These are phyloP conservation scores for Amanita subjunquillea DNA, from an alignment of 768 basidiomycete genomes.

Conservation along the genomic window DNA sequence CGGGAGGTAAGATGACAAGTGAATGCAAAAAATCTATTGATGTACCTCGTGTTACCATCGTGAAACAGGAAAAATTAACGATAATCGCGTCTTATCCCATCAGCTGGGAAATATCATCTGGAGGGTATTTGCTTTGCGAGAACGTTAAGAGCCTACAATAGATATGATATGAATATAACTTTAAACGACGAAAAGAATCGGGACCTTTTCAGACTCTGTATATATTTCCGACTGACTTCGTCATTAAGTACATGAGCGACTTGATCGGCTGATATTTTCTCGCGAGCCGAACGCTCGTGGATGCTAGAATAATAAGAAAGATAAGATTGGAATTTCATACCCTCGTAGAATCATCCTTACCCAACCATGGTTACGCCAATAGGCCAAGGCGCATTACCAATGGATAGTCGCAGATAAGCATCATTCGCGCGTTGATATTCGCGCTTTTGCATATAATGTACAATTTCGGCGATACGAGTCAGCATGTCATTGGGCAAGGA, in stretches of 20 bases:
- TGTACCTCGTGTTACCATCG: neutral
- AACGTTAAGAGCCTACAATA: conserved; percentile 76
- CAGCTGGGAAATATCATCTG: conserved; percentile 81
- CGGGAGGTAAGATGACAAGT: neutral
- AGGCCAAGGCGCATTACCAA: conserved; percentile 99
- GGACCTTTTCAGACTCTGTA: conserved; percentile 94
- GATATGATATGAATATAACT: neutral
- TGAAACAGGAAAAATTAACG: neutral
- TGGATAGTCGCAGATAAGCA: conserved; percentile 91
- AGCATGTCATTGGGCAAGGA: conserved; percentile 80
- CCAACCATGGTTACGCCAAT: conserved; percentile 99
- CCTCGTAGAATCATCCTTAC: conserved; percentile 32
- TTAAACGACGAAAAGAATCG: conserved; percentile 7
- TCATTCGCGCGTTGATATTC: conserved; percentile 96
- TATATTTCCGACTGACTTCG: conserved; percentile 97
- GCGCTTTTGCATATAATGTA: conserved; percentile 92
- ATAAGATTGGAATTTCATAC: conserved; percentile 1
- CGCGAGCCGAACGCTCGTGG: conserved; percentile 94
- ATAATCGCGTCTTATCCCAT: conserved; percentile 54
- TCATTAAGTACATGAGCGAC: conserved; percentile 98
- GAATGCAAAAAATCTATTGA: neutral
- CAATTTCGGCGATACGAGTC: conserved; percentile 81
- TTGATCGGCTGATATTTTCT: conserved; percentile 95
- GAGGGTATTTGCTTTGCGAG: conserved; percentile 93
- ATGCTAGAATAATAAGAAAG: conserved; percentile 40